Evolutionary conservation across 768 basidiomycete species (phyloP).

Genomic region (Hericium coralloides): DNA sequence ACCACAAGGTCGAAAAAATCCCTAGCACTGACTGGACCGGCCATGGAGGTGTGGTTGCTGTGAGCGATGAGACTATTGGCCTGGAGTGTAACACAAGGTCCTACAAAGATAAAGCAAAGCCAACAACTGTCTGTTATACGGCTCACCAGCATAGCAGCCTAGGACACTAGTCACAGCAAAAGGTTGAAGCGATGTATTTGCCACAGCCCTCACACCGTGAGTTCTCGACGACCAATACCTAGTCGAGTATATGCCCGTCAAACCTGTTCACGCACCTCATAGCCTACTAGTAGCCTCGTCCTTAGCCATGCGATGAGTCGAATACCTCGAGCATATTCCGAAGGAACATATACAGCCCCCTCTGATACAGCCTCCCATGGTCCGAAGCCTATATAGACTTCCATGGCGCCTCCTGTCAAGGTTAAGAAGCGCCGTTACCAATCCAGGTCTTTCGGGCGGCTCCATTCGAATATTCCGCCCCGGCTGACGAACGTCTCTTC

Average conservation of each 20-base stretch:
- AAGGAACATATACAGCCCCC: neutral
- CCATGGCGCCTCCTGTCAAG: neutral
- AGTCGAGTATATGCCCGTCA: too few relatives aligned
- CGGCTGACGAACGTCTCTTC: neutral
- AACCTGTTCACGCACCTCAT: neutral
- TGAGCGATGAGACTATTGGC: too few relatives aligned
- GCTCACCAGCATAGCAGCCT: too few relatives aligned
- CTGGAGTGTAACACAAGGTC: too few relatives aligned
- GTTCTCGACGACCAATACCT: too few relatives aligned
- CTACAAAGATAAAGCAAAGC: too few relatives aligned
- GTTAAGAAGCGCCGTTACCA: neutral
- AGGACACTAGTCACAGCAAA: too few relatives aligned
- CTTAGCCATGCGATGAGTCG: neutral
- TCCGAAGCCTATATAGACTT: neutral
- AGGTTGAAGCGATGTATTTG: too few relatives aligned
- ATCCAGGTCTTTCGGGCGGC: neutral
- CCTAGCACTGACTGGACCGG: neutral
- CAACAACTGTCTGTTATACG: too few relatives aligned
- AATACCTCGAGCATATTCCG: neutral
- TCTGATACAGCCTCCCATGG: neutral
- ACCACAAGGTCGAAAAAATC: neutral
- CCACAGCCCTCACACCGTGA: too few relatives aligned
- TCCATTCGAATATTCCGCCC: neutral
- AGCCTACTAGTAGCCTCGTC: neutral
- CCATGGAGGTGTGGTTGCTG: too few relatives aligned